These are phyloP conservation scores for Brassica incana DNA, from an alignment of 345 rosid species.

Conservation along the genomic window DNA sequence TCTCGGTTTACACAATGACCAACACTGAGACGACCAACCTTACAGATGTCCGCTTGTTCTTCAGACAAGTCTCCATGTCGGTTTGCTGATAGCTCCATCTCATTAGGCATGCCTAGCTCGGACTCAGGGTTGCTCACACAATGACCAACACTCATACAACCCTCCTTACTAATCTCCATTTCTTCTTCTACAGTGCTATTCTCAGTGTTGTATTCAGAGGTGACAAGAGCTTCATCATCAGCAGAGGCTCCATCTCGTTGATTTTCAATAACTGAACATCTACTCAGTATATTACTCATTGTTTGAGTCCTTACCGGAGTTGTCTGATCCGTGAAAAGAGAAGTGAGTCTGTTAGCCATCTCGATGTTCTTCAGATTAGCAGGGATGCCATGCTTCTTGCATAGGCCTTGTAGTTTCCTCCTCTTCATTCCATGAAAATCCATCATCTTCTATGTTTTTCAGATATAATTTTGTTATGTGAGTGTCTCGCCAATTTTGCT, in stretches of 20 bases:
- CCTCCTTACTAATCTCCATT: neutral
- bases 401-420: slow-evolving; percentile 54
- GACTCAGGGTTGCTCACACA: neutral
- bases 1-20: slow-evolving; percentile 10
- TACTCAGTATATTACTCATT: neutral
- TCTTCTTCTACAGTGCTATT: neutral
- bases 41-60: neutral
- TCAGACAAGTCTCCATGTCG: slow-evolving; percentile 15
- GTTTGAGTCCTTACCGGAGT: neutral
- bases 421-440: slow-evolving; percentile 54
- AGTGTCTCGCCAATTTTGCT: neutral
- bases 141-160: neutral
- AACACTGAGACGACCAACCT: slow-evolving; percentile 4
- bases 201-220: neutral
- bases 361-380: slow-evolving; percentile 55
- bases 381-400: slow-evolving; percentile 63
- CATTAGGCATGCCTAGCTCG: neutral
- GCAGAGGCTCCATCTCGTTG: slow-evolving; percentile 7
- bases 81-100: neutral
- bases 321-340: slow-evolving; percentile 41
- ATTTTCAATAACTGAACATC: neutral
- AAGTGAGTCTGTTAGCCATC: slow-evolving; percentile 52
- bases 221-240: slow-evolving; percentile 1
- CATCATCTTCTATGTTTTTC: slow-evolving; percentile 27
- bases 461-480: neutral